Evolutionary conservation across 2,329 filamentous ascomycete genomes (phyloP), one percentile per base, ranked within the genome.

Genomic region (Sclerotinia spermophila): DNA sequence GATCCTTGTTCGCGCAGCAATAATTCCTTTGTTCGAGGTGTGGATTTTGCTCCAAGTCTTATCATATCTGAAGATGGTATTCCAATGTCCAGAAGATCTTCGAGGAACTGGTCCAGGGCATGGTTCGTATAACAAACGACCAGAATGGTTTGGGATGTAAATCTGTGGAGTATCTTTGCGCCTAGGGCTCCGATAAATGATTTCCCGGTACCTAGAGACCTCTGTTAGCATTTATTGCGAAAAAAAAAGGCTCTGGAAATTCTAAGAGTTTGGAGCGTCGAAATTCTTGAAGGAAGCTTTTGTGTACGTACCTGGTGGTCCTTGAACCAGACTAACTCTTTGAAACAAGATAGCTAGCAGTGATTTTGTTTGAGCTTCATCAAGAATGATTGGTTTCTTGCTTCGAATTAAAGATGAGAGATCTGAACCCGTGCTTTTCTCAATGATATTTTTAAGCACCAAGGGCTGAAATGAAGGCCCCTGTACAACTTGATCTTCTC

Each of bases 111-210:
- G 67, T 91, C 87, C 0, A 90, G 79, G 0, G 89, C 88, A 73
- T 91, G 89, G 67, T 92, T 91, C 0, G 90, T 93, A 71, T 88
- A 93, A 38, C 86, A 88, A 2, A 91, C 78, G 0, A 94, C 85
- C 0, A 94, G 81, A 0, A 93, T 85, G 0, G 78, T 86, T 40
- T 86, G 81, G 0, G 74, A 30, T 0, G 85, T 87, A 7, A 82
- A 75, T 0, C 86, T 77, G 30, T 88, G 79, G 0, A 94, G 76
- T 0, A 83, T 78, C 67, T 89, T 88, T 0, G 87, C 85, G 1
- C 90, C 81, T 2, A 91, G 80, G 0, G 90, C 87, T 0, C 92
- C 92, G 3, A 92, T 85, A 72, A 92, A 92, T 0, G 90, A 92
- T 74, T 94, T 94, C 1, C 92, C 92, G 0, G 90, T 94, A 0